Evolutionary conservation across 768 basidiomycete genomes (phyloP), one percentile per base, ranked within the genome.

Genomic region (Auriscalpium microsporum): DNA sequence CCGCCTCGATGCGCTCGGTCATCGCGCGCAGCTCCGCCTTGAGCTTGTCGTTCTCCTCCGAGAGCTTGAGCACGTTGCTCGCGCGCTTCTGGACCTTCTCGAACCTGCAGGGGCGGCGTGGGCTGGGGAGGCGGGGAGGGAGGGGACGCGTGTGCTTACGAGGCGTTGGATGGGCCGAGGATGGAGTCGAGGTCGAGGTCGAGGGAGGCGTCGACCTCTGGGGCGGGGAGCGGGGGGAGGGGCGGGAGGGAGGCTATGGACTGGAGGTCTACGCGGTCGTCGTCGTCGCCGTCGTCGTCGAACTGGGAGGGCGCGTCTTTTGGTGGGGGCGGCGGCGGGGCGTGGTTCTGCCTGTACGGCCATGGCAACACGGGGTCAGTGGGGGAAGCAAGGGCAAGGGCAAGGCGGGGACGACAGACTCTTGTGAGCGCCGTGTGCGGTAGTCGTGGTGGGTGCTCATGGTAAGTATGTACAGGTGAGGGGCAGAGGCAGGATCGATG

Each of bases 31-130:
- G 77, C 69, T 89, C 82, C 50, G 78, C 83, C 69, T 85, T 83
- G 57, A 91, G 72, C 68, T 83, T 86, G 68, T 87, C 84, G 67
- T 90, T 86, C 75, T 91, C 88, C 71, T 86, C 76, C 19, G 84
- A 76, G 37, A 91, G 74, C 64, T 85, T 87, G 65, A 87, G 67
- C 56, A 90, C 85, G 68, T 86, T 89, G 63, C 84, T 86, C 44
- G 81, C 83, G 58, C 88, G 82, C 70, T 89, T 90, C 66, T 86
- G 73, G 19, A 52, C 34, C 42, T 52, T 52, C 13, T 52, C 52
- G 23, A 37, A 52, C 34, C 52, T 52, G 52, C 23, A 14, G 28
- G 28, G 42, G 40, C 44, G 42, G 33, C 33, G 17, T 45, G 21
- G 52, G 28, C 52, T 52, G 52, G 19, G 11, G 28, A 28, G 21